Base-by-base conservation (phyloP, 2,329 filamentous ascomycete genomes). In the Epichloe scottii region DNA sequence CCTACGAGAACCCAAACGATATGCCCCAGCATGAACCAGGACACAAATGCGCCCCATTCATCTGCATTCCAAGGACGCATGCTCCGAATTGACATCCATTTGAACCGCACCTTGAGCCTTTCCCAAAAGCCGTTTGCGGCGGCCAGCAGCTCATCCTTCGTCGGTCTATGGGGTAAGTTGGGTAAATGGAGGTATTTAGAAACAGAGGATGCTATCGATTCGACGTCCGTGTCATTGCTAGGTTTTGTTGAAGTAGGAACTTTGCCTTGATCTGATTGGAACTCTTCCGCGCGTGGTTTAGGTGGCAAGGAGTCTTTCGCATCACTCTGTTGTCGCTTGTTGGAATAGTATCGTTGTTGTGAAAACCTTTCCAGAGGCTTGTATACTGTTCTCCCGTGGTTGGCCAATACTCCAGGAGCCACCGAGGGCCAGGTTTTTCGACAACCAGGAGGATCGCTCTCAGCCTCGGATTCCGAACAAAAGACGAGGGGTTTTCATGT, bases 11-110 rank as follows among this genome's bases (percentile, higher is more conserved):
- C 81, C 93, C 93, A 98, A 11, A 95, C 79, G 8, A 98, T 74
- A 67, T 98, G 93, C 0, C 91, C 93, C 50, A 96, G 76, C 55
- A 97, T 78, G 55, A 98, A 85, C 91, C 91, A 97, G 2, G 93
- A 97, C 49, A 77, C 81, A 56, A 98, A 91, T 4, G 93, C 93
- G 44, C 89, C 87, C 74, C 95, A 96, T 70, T 98, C 93, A 66
- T 98, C 93, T 21, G 85, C 79, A 66, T 95, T 98, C 80, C 93
- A 98, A 0, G 93, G 93, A 38, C 93, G 79, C 66, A 87, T 87
- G 64, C 90, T 95, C 63, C 90, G 78, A 60, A 98, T 98, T 2
- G 93, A 94, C 60, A 93, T 84, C 93, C 93, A 98, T 68, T 98
- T 98, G 72, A 97, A 94, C 40, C 89, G 85, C 23, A 97, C 87